Evolutionary conservation across 2,329 filamentous ascomycete genomes (phyloP), one percentile per base, ranked within the genome.

Genomic region (Botryotinia calthae): DNA sequence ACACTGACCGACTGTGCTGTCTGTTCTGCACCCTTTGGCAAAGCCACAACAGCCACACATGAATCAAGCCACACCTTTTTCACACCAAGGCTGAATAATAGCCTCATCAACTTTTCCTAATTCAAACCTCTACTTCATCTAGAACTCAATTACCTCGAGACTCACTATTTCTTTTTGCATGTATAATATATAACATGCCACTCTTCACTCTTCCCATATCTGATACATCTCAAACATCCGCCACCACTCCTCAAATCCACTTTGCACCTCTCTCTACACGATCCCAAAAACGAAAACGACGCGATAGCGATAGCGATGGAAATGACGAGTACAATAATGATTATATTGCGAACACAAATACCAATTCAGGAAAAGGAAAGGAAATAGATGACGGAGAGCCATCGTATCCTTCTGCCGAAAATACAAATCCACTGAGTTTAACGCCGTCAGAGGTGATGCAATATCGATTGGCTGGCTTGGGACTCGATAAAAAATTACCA

Each of bases 381-480:
- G 34, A 25, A 56, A 42, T 9, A 42, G 51, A 51, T 25, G 34
- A 37, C 65, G n/a, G 16, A 62, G 37, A 18, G 51, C 6, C 65
- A 25, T 68, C 48, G 25, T 14, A 61, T 25, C 42, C 31, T 31
- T 59, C 70, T 54, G 74, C 76, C 4, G 76, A 75, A 31, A 73
- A 75, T 22, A 81, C 87, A 79, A 89, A 89, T 77, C 87, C 88
- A 2, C 82, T 86, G 76, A 89, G 87, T 77, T 85, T 90, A 76
- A 82, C 84, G 2, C 86, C 86, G 0, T 80, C 82, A 67, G 84
- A 85, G 51, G 84, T 89, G 67, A 82, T 79, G 62, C 88, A 90
- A 77, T 85, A 90, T 71, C 79, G 82, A 42, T 76, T 86, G 3
- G 88, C 88, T 4, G 88, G 88, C 6, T 81, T 89, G 48, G 79